Conservation (phyloP, 2,329 filamentous ascomycete species). For the Penicillium sp. region DNA sequence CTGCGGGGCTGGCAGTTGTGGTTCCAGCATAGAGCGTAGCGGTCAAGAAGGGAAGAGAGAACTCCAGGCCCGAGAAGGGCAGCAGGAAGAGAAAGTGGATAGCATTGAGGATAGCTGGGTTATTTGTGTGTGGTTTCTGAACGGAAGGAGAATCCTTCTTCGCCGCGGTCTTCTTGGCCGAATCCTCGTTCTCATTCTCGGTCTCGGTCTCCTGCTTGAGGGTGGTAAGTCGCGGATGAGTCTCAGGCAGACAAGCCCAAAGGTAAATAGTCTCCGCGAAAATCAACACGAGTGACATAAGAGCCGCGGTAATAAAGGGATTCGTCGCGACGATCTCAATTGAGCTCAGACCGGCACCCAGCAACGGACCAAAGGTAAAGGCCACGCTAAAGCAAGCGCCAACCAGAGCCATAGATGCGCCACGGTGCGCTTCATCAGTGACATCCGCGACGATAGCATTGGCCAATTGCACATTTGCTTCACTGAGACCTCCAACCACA, state of each 20-base stretch:
- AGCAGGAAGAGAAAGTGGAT: constrained; percentile 90
- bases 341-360: constrained; percentile 81
- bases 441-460: constrained; percentile 97
- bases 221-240: constrained; percentile 60
- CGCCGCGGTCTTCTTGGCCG: constrained; percentile 8
- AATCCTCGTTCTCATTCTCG: background rate
- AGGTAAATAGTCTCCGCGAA: constrained; percentile 85
- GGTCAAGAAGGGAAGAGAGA: constrained; percentile 95
- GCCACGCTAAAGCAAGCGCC: constrained; percentile 96
- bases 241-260: constrained; percentile 83
- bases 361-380: constrained; percentile 91
- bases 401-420: constrained; percentile 92
- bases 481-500: constrained; percentile 86
- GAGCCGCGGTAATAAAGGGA: constrained; percentile 89
- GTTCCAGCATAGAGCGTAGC: constrained; percentile 87
- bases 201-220: constrained; percentile 12
- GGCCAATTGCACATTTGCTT: constrained; percentile 95
- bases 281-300: constrained; percentile 81
- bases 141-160: constrained; percentile 14
- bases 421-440: constrained; percentile 78
- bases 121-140: constrained; percentile 65
- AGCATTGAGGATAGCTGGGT: constrained; percentile 75
- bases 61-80: constrained; percentile 98
- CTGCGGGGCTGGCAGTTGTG: constrained; percentile 52
- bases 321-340: constrained; percentile 79